Base-by-base conservation (phyloP, 768 basidiomycete species). In the Suillus subaureus region DNA sequence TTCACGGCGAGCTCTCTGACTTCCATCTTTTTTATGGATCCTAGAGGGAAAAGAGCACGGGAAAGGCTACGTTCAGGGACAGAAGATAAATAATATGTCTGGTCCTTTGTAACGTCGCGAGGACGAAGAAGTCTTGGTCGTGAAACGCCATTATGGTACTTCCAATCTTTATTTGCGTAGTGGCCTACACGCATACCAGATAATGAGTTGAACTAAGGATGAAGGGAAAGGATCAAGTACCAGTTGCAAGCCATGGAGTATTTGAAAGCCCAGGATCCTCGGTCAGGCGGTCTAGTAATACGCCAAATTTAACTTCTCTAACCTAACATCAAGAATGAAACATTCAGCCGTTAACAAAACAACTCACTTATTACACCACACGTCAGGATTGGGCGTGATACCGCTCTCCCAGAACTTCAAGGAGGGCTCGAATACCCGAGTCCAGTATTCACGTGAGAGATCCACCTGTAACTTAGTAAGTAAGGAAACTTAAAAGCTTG, bases 241-340 rank as follows among this genome's bases (percentile, higher is more conserved):
- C 94, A 11, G 94, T 96, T 7, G 95, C 95, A 51, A 97, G 80
- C 88, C 91, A 96, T 9, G 87, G 71, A 15, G 60, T 68, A 12
- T 80, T 75, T n/a, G 73, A 69, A 28, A 71, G 73, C 56, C 12
- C 68, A 9, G 75, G 61, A 57, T 78, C 70, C 45, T 67, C 68
- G 0, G 82, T 77, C n/a, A 96, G 77, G 35, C 80, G 81, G 62
- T 92, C 86, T 37, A 96, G 77, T 23, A 98, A 80, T 0, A 91
- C 92, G 7, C 93, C 93, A 67, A 97, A 98, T 75, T 97, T 97
- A 69, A 97, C 91, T 75, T 95, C 92, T 73, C 93, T 96, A 66
- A 5, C 6, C 21, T 31, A 15, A 40, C 39, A 40, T 58, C 26
- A 63, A 70, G 13, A 65, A 58, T 31, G 12, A 35, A 35, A 56